Evolutionary conservation across 2,329 filamentous ascomycete species (phyloP), one percentile per base, ranked within the genome.

Genomic region (Grosmannia huntii): DNA sequence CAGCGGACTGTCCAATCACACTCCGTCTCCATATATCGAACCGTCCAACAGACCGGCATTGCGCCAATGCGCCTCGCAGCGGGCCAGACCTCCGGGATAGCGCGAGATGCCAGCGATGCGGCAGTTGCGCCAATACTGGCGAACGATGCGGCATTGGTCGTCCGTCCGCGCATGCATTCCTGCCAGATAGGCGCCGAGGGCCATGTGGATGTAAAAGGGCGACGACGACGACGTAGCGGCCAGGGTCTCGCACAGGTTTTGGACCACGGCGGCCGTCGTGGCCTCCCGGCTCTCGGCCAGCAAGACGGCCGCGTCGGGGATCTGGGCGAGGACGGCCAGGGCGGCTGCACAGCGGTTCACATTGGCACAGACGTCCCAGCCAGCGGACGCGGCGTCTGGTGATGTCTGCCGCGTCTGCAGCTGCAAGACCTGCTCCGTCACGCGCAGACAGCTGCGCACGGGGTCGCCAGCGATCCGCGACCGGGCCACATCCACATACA

Each of bases 141-240:
- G 65, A 16, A 75, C 64, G 3, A 67, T 61, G 5, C 68, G 65
- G 52, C 72, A 73, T 25, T 75, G 71, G 14, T 61, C 57, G 0
- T 28, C 36, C 0, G 65, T 66, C 5, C 62, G 69, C 1, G 70
- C 71, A 41, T 71, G 65, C 60, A 72, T 71, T 0, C 68, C 71
- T 0, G 70, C 68, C 4, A 75, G 58, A 53, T 71, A 74, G 0
- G 69, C 70, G 0, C 70, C 66, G 0, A 68, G 67, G 1, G 71
- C 72, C 61, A 75, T 63, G 57, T 74, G 71, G 36, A 71, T 68
- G 60, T 73, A 73, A 59, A 70, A 73, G 6, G 65, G 65, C 0
- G 71, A 75, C 0, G 64, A 66, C 1, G 68, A 60, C 2, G 68
- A 64, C 6, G 68, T 67, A 0, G 63, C 61, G 0, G 67, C 65